Percentiles rank a stretch among this genome's conserved stretches.
Evolutionary conservation across 768 basidiomycete species (phyloP).

Genomic region (Pleurotus salmoneostramineus): DNA sequence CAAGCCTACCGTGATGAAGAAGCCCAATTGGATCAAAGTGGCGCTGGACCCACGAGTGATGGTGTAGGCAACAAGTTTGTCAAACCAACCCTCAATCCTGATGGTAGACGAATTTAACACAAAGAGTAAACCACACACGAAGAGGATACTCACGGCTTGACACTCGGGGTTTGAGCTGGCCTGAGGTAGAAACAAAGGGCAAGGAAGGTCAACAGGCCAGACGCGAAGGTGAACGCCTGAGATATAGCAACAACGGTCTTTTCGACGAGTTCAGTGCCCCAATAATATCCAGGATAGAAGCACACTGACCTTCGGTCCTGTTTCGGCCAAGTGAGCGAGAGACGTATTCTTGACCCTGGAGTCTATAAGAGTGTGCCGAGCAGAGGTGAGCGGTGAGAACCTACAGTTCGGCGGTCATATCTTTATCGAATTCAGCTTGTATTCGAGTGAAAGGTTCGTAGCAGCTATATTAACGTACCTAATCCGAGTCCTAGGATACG

Average conservation of each 20-base stretch:
- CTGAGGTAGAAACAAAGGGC: slow-evolving; percentile 11
- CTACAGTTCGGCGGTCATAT: slow-evolving; percentile 14
- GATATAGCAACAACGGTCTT: slow-evolving; percentile 9
- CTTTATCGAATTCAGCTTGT: not conserved
- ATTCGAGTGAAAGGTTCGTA: not conserved
- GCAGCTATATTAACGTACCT: too few relatives aligned
- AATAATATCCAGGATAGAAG: not conserved
- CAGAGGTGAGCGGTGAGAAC: not conserved
- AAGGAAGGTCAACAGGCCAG: slow-evolving; percentile 8
- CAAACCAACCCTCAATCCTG: slow-evolving; percentile 12
- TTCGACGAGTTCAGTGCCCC: too few relatives aligned
- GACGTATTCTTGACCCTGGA: not conserved
- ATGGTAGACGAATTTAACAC: not conserved
- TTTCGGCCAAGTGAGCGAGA: not conserved
- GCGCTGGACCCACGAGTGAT: slow-evolving; percentile 14
- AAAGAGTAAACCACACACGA: not conserved
- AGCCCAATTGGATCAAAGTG: slow-evolving; percentile 16
- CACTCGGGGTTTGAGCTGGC: slow-evolving; percentile 8
- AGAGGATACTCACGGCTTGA: slow-evolving; percentile 8
- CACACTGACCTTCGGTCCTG: not conserved
- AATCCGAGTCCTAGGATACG: too few relatives aligned
- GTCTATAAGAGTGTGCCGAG: not conserved
- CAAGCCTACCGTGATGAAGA: slow-evolving; percentile 14
- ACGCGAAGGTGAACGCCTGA: slow-evolving; percentile 13
- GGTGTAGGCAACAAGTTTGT: slow-evolving; percentile 15